phyloP scores from a whole-genome alignment of 2,329 filamentous ascomycete genomes.

The Colletotrichum sansevieriae region DNA sequence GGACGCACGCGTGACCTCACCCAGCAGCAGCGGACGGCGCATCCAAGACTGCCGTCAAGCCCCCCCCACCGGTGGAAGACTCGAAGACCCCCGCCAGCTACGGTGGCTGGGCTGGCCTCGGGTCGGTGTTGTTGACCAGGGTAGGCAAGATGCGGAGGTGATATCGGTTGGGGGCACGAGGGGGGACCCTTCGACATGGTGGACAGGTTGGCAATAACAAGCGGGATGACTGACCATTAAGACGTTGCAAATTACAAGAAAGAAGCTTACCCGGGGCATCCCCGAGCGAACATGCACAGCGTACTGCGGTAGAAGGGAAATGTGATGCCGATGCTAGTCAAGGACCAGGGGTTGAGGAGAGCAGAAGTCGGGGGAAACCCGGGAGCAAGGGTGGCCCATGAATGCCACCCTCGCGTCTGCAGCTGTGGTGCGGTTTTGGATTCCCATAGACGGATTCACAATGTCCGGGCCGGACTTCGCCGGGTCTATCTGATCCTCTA shows the following conservation, averaged over 20 bases:
- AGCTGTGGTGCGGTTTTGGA: slow-evolving; percentile 11
- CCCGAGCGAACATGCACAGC: slow-evolving; percentile 22
- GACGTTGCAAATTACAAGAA: slow-evolving; percentile 14
- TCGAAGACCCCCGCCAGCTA: too few species aligned
- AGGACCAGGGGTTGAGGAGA: not conserved
- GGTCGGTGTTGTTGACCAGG: slow-evolving; percentile 35
- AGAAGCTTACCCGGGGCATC: slow-evolving; percentile 32
- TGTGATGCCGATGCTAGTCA: slow-evolving; percentile 6
- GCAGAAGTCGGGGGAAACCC: slow-evolving; percentile 25
- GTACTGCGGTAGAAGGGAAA: not conserved
- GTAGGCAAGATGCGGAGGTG: slow-evolving; percentile 40
- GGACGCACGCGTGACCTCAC: slow-evolving; percentile 29
- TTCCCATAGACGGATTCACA: slow-evolving; percentile 10
- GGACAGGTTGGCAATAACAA: not conserved
- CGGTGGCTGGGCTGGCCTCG: not conserved
- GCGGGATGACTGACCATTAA: slow-evolving; percentile 1
- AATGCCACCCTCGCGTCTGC: not conserved
- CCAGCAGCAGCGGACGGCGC: not conserved
- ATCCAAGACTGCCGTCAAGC: slow-evolving; percentile 18
- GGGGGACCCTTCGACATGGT: slow-evolving; percentile 4
- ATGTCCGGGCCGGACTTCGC: slow-evolving; percentile 33
- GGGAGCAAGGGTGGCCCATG: slow-evolving; percentile 25
- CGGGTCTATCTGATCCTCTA: slow-evolving; percentile 21
- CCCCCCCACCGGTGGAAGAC: slow-evolving; percentile 11
- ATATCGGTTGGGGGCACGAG: slow-evolving; percentile 19